Percentiles rank a stretch among this genome's conserved stretches.
phyloP scores from a whole-genome alignment of 805 yeast species.

The Kazachstania kunashirensis region DNA sequence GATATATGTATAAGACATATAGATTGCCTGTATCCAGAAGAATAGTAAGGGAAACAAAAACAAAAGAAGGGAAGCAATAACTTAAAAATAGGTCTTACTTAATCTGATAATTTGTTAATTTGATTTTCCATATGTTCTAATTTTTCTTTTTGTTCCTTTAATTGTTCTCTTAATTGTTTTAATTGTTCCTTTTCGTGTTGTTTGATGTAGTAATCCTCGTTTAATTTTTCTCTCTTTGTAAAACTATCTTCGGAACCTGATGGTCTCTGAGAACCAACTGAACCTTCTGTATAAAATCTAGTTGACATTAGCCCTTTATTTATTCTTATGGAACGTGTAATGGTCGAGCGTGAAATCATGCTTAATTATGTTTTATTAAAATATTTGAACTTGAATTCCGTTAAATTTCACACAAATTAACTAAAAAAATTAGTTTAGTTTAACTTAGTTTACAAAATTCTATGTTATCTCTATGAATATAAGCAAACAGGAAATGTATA shows the following conservation, averaged over 20 bases:
- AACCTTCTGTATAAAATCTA: conserved; percentile 42
- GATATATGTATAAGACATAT: too few relatives aligned
- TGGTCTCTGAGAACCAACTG: conserved; percentile 49
- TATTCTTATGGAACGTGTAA: conserved; percentile 21
- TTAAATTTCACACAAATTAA: too few relatives aligned
- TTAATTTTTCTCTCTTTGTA: conserved; percentile 84
- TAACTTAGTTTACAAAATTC: too few relatives aligned
- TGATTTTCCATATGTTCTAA: conserved; percentile 42
- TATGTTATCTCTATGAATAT: too few relatives aligned
- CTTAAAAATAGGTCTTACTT: too few relatives aligned
- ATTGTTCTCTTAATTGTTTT: conserved; percentile 61
- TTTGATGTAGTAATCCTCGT: conserved; percentile 76
- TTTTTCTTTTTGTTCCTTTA: conserved; percentile 65
- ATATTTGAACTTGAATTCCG: too few relatives aligned
- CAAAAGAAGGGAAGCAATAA: too few relatives aligned
- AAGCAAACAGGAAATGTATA: too few relatives aligned
- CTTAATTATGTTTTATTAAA: neutral
- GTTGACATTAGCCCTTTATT: conserved; percentile 5
- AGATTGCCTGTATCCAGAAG: too few relatives aligned
- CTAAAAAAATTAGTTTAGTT: too few relatives aligned
- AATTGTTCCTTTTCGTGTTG: conserved; percentile 87
- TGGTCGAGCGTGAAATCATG: conserved; percentile 22
- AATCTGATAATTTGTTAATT: conserved; percentile 24
- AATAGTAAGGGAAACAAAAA: too few relatives aligned
- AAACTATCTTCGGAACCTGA: conserved; percentile 45